Conservation (phyloP, 2,329 filamentous ascomycete genomes). For the Fusarium goolgardi region DNA sequence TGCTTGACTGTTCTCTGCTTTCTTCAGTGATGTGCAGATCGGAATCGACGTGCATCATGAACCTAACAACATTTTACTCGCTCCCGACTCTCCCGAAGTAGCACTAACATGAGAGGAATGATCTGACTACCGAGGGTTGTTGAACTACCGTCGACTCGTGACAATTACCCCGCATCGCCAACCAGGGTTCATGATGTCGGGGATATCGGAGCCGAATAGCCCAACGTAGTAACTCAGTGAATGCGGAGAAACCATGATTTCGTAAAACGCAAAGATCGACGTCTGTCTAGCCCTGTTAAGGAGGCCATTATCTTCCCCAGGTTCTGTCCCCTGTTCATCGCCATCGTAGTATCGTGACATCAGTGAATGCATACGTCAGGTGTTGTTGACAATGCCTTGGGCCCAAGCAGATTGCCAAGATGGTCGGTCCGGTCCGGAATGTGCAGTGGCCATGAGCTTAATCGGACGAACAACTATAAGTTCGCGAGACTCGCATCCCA, state of each 20-base stretch:
- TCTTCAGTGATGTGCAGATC: too few relatives aligned
- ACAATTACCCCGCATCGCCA: slow-evolving; percentile 3
- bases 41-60: neutral
- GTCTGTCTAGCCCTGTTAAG: neutral
- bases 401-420: neutral
- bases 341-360: neutral
- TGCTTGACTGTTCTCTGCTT: too few relatives aligned
- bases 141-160: slow-evolving; percentile 2
- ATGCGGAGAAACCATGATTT: slow-evolving; percentile 9
- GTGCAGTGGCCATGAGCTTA: neutral
- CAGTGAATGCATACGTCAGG: slow-evolving; percentile 18
- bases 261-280: slow-evolving; percentile 16
- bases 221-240: neutral
- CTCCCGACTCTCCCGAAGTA: neutral
- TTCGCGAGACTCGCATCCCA: neutral
- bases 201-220: slow-evolving; percentile 22
- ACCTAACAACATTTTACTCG: neutral
- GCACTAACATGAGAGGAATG: neutral
- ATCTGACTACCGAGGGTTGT: slow-evolving; percentile 5
- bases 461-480: slow-evolving; percentile 5
- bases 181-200: slow-evolving; percentile 3
- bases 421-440: slow-evolving; percentile 21
- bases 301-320: slow-evolving; percentile 5
- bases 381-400: neutral
- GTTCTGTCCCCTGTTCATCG: neutral